phyloP scores from a whole-genome alignment of 306 rosid genomes.

The Acacia crassicarpa region DNA sequence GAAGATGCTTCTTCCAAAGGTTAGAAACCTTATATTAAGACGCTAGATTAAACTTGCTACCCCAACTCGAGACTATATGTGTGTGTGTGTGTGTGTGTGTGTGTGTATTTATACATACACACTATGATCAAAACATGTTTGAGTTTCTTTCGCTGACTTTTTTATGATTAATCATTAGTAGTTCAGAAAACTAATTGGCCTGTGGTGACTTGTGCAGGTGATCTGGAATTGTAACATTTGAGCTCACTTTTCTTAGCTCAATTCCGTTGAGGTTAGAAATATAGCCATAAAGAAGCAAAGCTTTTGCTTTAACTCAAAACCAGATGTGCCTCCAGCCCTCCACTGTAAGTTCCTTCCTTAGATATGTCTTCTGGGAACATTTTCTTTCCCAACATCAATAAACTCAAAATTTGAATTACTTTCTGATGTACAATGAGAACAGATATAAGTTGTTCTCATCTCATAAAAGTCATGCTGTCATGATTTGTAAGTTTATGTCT shows the following conservation, averaged over 20 bases:
- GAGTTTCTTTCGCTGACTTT: neutral
- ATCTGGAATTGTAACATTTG: slow-evolving; percentile 12
- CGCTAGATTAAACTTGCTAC: neutral
- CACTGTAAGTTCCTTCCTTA: neutral
- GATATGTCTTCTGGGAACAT: slow-evolving; percentile 1
- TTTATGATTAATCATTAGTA: neutral
- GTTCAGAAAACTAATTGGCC: slow-evolving; percentile 21
- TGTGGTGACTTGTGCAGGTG: slow-evolving; percentile 38
- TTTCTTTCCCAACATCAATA: slow-evolving; percentile 8
- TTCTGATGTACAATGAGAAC: slow-evolving; percentile 19
- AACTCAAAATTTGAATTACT: slow-evolving; percentile 8
- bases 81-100: no score
- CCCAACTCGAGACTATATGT: neutral
- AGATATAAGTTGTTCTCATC: neutral
- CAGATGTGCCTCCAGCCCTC: slow-evolving; percentile 14
- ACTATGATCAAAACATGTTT: neutral
- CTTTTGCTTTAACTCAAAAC: slow-evolving; percentile 18
- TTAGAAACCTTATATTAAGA: slow-evolving; percentile 34
- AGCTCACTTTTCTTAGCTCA: slow-evolving; percentile 12
- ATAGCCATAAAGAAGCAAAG: slow-evolving; percentile 16
- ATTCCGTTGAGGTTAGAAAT: slow-evolving; percentile 5
- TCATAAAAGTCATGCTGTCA: slow-evolving; percentile 9
- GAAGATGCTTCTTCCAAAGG: slow-evolving; percentile 57
- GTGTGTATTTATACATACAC: neutral
- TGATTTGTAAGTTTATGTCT: slow-evolving; percentile 23